phyloP scores from a whole-genome alignment of 1,284 basidiomycete species.

The Chondrostereum purpureum region DNA sequence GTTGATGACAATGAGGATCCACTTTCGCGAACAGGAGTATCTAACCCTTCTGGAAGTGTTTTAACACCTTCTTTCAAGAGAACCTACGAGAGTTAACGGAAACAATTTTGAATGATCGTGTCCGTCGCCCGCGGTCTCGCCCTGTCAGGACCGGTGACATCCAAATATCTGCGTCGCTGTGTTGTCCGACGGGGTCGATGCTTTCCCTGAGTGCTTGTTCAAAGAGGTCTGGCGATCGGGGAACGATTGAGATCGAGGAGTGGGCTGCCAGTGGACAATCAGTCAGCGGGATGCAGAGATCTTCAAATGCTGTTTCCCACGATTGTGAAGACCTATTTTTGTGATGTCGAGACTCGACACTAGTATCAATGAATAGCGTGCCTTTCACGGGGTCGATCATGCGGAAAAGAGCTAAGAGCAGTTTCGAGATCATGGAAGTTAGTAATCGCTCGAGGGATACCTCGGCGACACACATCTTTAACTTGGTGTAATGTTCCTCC shows the following conservation, averaged over 20 bases:
- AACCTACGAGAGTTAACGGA: constrained; percentile 41
- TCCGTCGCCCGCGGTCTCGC: no score
- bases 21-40: constrained; percentile 74
- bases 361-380: constrained; percentile 78
- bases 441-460: constrained; percentile 56
- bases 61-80: constrained; percentile 70
- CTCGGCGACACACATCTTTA: constrained; percentile 60
- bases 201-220: constrained; percentile 84
- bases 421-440: constrained; percentile 25
- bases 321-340: constrained; percentile 76
- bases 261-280: constrained; percentile 54
- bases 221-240: constrained; percentile 78
- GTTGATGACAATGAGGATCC: constrained; percentile 78
- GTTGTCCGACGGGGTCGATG: constrained; percentile 69
- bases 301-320: constrained; percentile 40
- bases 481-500: constrained; percentile 75
- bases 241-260: constrained; percentile 82
- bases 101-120: constrained; percentile 3
- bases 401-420: constrained; percentile 65
- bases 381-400: constrained; percentile 82
- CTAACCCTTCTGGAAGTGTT: constrained; percentile 64
- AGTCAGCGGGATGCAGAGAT: no score
- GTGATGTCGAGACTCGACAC: constrained; percentile 79
- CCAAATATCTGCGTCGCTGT: constrained; percentile 81
- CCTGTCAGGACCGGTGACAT: constrained; percentile 66